Evolutionary conservation across 345 rosid species (phyloP).

Genomic region (Microthlaspi erraticum): DNA sequence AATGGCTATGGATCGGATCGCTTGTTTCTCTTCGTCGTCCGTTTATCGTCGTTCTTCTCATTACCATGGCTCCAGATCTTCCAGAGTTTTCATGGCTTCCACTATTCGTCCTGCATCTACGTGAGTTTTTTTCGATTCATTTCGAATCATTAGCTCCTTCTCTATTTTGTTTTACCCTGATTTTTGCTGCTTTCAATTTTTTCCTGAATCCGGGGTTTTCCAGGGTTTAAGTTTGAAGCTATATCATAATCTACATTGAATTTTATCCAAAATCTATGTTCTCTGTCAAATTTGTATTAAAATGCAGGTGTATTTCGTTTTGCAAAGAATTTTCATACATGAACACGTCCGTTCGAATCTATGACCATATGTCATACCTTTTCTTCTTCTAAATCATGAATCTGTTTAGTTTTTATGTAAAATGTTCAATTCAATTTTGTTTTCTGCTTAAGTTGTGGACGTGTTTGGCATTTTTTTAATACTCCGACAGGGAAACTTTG

Average conservation of each 20-base stretch:
- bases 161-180: background rate
- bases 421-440: background rate
- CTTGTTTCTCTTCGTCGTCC: conserved; percentile 24
- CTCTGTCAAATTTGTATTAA: background rate
- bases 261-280: background rate
- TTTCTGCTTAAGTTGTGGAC: conserved; percentile 1
- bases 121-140: conserved; percentile 38
- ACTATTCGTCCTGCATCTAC: conserved; percentile 25
- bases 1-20: conserved; percentile 42
- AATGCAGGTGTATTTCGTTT: conserved; percentile 14
- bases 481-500: no score
- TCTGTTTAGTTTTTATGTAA: no score
- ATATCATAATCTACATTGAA: conserved; percentile 8
- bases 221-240: background rate
- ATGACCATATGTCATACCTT: background rate
- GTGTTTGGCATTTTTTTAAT: background rate
- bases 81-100: conserved; percentile 42
- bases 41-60: conserved; percentile 22
- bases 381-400: no score
- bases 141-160: background rate
- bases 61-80: conserved; percentile 7
- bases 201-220: background rate
- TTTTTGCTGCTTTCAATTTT: background rate
- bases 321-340: background rate
- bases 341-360: background rate